These are phyloP conservation scores for Aspergillus sp. DNA, from an alignment of 2,329 filamentous ascomycete genomes.

Conservation along the genomic window DNA sequence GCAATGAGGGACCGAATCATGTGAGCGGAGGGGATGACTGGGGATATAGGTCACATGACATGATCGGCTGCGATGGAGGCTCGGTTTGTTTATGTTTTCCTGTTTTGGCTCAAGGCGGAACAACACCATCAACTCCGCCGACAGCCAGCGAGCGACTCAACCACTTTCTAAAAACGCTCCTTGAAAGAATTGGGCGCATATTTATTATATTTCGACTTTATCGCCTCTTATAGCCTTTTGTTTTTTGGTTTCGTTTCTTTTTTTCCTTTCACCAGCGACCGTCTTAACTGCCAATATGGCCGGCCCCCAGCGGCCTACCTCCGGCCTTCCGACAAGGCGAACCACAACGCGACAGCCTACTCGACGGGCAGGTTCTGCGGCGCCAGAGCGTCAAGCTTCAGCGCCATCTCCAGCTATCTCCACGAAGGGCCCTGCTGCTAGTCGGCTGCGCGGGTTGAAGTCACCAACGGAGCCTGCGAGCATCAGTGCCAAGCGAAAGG, in stretches of 20 bases:
- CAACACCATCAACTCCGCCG: conserved; percentile 11
- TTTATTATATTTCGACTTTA: background rate
- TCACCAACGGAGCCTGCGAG: conserved; percentile 50
- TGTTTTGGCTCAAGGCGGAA: conserved; percentile 19
- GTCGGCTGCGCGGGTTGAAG: conserved; percentile 36
- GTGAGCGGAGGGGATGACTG: conserved; percentile 27
- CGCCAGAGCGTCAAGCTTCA: conserved; percentile 61
- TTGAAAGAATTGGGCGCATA: background rate
- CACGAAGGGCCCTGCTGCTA: conserved; percentile 55
- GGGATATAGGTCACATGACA: conserved; percentile 9
- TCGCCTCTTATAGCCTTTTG: background rate
- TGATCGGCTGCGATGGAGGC: conserved; percentile 15
- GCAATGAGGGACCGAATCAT: conserved; percentile 25
- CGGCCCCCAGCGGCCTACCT: conserved; percentile 53
- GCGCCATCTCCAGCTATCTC: conserved; percentile 76
- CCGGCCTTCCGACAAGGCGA: conserved; percentile 50
- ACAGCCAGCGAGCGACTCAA: conserved; percentile 3
- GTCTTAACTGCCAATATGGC: conserved; percentile 46
- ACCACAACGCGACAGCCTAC: conserved; percentile 48
- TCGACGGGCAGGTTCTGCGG: conserved; percentile 53
- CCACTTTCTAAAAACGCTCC: background rate
- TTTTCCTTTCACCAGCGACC: background rate
- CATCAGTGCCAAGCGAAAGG: conserved; percentile 75
- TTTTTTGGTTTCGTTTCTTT: background rate
- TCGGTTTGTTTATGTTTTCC: conserved; percentile 36